Evolutionary conservation across 2,329 filamentous ascomycete genomes (phyloP), one percentile per base, ranked within the genome.

Genomic region (Colletotrichum kahawae): DNA sequence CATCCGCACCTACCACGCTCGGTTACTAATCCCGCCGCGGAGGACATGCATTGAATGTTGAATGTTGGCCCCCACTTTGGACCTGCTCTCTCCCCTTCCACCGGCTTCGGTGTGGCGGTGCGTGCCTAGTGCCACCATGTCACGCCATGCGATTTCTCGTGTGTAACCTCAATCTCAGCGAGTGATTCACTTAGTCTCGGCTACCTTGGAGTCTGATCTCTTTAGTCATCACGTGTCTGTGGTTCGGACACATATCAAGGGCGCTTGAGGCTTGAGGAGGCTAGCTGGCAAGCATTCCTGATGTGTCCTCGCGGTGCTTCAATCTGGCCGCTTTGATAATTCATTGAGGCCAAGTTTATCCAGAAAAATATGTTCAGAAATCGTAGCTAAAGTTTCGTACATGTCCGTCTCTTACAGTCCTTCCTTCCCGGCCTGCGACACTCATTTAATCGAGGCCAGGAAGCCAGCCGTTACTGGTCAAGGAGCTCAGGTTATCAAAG

Each of bases 401-500:
- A 51, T 21, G n/a, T 21, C 33, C 56, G 10, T 59, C 56, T 59
- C 33, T 29, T n/a, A 7, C 59, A 21, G 10, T 6, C n/a, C 13
- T n/a, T n/a, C 59, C 59, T 10, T 29, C 31, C 27, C 59, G 16
- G 31, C n/a, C 5, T 4, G 10, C 9, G 16, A 36, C 31, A 12
- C 59, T n/a, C 16, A 5, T 7, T 77, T 79, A 86, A 64, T 86
- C 85, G 68, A 86, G 74, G 0, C 81, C 80, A 7, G 83, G 80
- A 2, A 86, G 76, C 84, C 84, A 86, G 7, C 82, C 81, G 18
- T 78, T 79, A 24, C 78, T 78, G 48, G 78, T 80, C 59, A 85
- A 74, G 10, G 83, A 83, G 16, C 79, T 79, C 36, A 85, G 74
- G 12, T 79, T 79, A 12, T 84, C 84, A 57, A 85, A 82, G 16